These are phyloP conservation scores for Rutstroemia sp. DNA, from an alignment of 2,329 filamentous ascomycete species.

Conservation along the genomic window DNA sequence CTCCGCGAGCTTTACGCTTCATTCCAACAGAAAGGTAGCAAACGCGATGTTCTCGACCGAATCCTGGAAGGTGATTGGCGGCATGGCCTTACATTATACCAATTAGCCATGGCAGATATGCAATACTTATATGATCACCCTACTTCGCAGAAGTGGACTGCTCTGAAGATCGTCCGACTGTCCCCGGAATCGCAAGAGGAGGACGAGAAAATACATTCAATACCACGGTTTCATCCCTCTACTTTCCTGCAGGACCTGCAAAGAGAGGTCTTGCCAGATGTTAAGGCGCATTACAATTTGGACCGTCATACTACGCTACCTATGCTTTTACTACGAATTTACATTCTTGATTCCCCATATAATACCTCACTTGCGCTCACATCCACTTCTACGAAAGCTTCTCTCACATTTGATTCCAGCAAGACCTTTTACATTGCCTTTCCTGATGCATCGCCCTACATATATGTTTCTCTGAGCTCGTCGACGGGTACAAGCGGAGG, in stretches of 20 bases:
- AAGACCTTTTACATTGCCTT: slow-evolving; percentile 75
- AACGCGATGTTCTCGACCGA: slow-evolving; percentile 55
- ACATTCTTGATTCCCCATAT: slow-evolving; percentile 75
- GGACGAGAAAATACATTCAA: slow-evolving; percentile 35
- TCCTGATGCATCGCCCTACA: slow-evolving; percentile 68
- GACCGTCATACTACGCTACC: slow-evolving; percentile 63
- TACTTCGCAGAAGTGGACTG: slow-evolving; percentile 55
- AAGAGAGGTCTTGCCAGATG: slow-evolving; percentile 63
- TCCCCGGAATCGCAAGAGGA: slow-evolving; percentile 22
- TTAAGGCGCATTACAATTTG: slow-evolving; percentile 79
- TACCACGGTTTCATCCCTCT: slow-evolving; percentile 71
- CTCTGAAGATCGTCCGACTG: slow-evolving; percentile 51
- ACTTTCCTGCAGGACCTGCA: slow-evolving; percentile 74
- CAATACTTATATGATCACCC: slow-evolving; percentile 60
- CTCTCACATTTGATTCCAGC: slow-evolving; percentile 48
- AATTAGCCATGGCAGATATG: slow-evolving; percentile 62
- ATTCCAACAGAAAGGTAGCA: slow-evolving; percentile 53
- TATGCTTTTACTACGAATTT: slow-evolving; percentile 68
- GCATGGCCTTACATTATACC: slow-evolving; percentile 55
- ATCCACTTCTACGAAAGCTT: slow-evolving; percentile 12
- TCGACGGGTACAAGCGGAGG: slow-evolving; percentile 38
- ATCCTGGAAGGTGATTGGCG: slow-evolving; percentile 64
- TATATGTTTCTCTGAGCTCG: slow-evolving; percentile 63
- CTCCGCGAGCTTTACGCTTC: slow-evolving; percentile 58
- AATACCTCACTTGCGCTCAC: slow-evolving; percentile 48